Evolutionary conservation across 1,139 yeast species (phyloP), one percentile per base, ranked within the genome.

Genomic region (Zygoascus sp.): DNA sequence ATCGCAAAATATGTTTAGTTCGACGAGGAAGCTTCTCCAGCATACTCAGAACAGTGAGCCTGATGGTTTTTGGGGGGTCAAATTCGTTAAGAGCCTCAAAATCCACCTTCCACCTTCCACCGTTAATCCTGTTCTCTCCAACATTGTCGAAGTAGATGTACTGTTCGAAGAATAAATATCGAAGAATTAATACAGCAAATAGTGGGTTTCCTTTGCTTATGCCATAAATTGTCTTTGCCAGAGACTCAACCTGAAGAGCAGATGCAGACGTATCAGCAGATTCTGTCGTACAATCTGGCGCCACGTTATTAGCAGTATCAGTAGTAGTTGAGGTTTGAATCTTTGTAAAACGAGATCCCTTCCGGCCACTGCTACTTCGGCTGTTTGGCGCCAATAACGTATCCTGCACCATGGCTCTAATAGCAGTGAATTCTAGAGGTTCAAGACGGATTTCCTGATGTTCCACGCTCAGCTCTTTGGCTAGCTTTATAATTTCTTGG

Each of bases 1-100:
- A 69, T 42, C 71, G 67, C 44, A 77, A 54, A 22, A 76, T 54
- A 5, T 59, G 53, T 8, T 53, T 44, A 1, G 62, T 58, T 40
- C 53, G 41, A 2, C 52, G 53, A 11, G 64, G 63, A 22, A 59
- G 54, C 32, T 53, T 56, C 21, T 52, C 48, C 40, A 59, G 50
- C 50, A 59, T 55, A 17, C 52, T 46, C 9, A 59, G 53, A 15
- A 59, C 62, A 7, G 59, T 60, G 22, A 58, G 61, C 7, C 54
- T 54, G 3, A 60, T 54, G 15, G 61, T 46, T 9, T 43, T 46
- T 5, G 64, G 63, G 9, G 60, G 47, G 13, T 44, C 53, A 6
- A 52, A 46, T 11, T 50, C 44, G 32, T 50, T 49, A 9, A 60
- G 53, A 21, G 52, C 46, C 3, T 60, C 62, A 42, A 56, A 57